Base-by-base conservation (phyloP, 2,329 filamentous ascomycete genomes). In the Fusarium sulawesiense region DNA sequence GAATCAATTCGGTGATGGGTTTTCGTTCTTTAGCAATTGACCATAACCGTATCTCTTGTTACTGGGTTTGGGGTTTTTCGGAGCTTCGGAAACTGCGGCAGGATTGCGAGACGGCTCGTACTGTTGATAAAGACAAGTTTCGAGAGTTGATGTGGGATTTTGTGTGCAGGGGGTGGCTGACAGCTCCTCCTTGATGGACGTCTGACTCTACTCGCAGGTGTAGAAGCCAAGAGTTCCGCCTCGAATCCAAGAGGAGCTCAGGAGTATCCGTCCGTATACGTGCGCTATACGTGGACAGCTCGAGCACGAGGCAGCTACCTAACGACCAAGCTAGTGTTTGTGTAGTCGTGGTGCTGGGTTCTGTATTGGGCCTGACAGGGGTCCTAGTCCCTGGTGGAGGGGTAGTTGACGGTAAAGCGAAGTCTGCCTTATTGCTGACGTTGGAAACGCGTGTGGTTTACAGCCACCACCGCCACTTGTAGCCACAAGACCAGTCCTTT, bases 261-360 rank as follows among this genome's bases (percentile, higher is more conserved):
- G 60, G 60, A 51, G 60, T 64, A 60, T 71, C 51, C 47, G 60
- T 63, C 45, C 37, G 61, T 64, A 59, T 65, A 68, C 48, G 68
- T 71, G 60, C 62, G 51, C 63, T 68, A 66, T 73, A 68, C 72
- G 72, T 73, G 72, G 64, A 70, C 69, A 73, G 60, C 44, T 54
- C 37, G 46, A 67, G 56, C 60, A 69, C 64, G 51, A 75, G 65
- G 64, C 59, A 73, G 64, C 69, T 66, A 69, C 64, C 57, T 53
- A 60, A 62, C 56, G 56, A 65, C 67, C 67, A 73, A 66, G 72
- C 72, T 74, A 73, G 51, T 69, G 59, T 70, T 70, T 57, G 62
- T 61, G 53, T 68, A 68, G 64, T 61, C n/a, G 59, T 57, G 44
- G 50, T 65, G 53, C 55, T 71, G 56, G 53, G 64, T 47, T 65